phyloP scores from a whole-genome alignment of 306 rosid species.

The Trifolium subterraneum region DNA sequence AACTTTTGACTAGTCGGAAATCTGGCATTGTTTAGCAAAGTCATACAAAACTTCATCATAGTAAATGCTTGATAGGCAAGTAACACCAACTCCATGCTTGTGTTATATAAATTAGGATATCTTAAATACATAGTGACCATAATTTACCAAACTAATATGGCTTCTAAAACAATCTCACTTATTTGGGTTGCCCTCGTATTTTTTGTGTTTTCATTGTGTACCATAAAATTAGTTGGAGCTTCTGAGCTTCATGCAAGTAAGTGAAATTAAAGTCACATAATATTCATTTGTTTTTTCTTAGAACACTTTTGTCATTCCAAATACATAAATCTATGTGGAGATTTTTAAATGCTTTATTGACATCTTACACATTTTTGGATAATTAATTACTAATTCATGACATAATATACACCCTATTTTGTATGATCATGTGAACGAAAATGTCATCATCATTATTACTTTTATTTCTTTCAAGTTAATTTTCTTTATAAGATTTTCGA shows the following conservation, averaged over 20 bases:
- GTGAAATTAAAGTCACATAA: background rate
- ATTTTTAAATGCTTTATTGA: background rate
- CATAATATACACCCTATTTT: no score
- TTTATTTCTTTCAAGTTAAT: background rate
- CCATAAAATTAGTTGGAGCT: background rate
- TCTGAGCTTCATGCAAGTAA: slow-evolving; percentile 25
- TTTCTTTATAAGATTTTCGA: background rate
- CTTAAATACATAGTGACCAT: background rate
- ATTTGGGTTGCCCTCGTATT: slow-evolving; percentile 27
- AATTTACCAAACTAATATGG: slow-evolving; percentile 27
- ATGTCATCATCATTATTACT: background rate
- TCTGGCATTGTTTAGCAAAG: background rate
- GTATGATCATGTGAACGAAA: background rate
- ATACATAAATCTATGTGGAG: background rate
- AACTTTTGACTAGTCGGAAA: no score
- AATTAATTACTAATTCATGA: no score
- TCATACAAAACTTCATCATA: background rate
- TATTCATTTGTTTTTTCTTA: background rate
- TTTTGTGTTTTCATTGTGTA: background rate
- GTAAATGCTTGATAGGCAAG: background rate
- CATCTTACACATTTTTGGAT: background rate
- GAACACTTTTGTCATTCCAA: background rate
- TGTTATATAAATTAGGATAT: slow-evolving; percentile 31
- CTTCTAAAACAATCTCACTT: slow-evolving; percentile 15
- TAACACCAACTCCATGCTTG: background rate